These are phyloP conservation scores for Thalassiosira ordinaria DNA, from an alignment of 352 stramenopile genomes.

Conservation along the genomic window DNA sequence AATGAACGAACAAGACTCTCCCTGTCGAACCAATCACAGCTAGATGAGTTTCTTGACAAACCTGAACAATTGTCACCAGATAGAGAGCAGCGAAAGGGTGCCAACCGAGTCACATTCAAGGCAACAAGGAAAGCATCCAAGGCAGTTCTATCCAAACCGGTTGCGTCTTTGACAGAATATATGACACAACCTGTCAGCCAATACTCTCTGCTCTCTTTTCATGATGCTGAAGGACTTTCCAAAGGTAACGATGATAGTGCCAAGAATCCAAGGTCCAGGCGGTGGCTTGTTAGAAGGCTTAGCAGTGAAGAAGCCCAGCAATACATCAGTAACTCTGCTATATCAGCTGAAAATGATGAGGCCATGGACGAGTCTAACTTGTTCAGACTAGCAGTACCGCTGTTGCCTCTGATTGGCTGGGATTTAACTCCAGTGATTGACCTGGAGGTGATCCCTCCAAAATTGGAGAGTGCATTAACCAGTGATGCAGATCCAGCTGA, in stretches of 20 bases:
- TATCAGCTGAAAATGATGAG: neutral
- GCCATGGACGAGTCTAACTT: conserved; percentile 50
- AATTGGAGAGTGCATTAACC: too few species aligned
- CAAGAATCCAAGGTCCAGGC: conserved; percentile 21
- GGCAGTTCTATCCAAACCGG: neutral
- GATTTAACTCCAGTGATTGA: conserved; percentile 63
- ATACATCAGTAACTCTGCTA: conserved; percentile 20
- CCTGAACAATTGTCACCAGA: neutral
- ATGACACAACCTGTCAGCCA: conserved; percentile 60
- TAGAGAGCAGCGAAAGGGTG: neutral
- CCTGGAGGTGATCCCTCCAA: conserved; percentile 55
- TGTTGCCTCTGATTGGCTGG: conserved; percentile 56
- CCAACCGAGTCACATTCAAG: conserved; percentile 54
- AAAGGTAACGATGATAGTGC: too few species aligned
- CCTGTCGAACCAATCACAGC: neutral
- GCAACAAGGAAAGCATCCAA: conserved; percentile 39
- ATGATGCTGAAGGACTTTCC: conserved; percentile 47
- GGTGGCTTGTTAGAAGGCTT: conserved; percentile 55
- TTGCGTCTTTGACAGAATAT: conserved; percentile 45
- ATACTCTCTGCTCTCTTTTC: conserved; percentile 56
- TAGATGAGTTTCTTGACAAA: conserved; percentile 8
- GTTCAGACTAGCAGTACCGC: conserved; percentile 54
- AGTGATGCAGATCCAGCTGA: too few species aligned
- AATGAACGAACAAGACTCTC: neutral
- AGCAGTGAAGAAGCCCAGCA: conserved; percentile 30